A percentile compares a stretch with the other conserved stretches of the same genome.
phyloP scores from a whole-genome alignment of 2,329 filamentous ascomycete species.

The Penicillium glabrum region DNA sequence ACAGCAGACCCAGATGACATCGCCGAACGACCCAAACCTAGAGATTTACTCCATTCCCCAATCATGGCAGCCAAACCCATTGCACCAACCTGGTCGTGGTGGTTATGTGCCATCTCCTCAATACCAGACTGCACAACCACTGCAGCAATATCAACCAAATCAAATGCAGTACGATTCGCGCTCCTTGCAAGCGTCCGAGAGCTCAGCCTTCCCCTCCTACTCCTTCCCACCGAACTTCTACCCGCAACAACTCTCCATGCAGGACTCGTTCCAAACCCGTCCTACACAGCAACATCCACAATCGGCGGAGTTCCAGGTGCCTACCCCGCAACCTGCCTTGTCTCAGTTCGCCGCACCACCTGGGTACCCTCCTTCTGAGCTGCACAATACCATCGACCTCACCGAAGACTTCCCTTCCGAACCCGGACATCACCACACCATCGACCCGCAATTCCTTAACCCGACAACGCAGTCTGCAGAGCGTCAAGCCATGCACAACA shows the following conservation, averaged over 20 bases:
- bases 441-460: constrained; percentile 42
- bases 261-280: constrained; percentile 11
- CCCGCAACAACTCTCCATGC: constrained; percentile 23
- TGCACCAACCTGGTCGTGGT: constrained; percentile 32
- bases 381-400: constrained; percentile 30
- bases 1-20: constrained; percentile 24
- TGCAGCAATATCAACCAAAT: constrained; percentile 31
- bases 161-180: constrained; percentile 33
- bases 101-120: constrained; percentile 26
- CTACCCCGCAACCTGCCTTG: constrained; percentile 20
- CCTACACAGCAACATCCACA: constrained; percentile 22
- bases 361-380: constrained; percentile 25
- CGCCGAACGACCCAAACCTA: constrained; percentile 30
- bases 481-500: constrained; percentile 24
- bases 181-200: constrained; percentile 28
- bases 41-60: constrained; percentile 34
- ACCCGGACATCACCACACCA: constrained; percentile 32
- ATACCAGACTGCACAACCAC: constrained; percentile 26
- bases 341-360: constrained; percentile 29
- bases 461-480: constrained; percentile 23
- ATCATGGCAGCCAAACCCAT: constrained; percentile 33
- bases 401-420: constrained; percentile 29
- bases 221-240: constrained; percentile 34
- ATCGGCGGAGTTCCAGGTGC: constrained; percentile 16
- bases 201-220: constrained; percentile 34